These are phyloP conservation scores for Clonostachys byssicola DNA, from an alignment of 2,329 filamentous ascomycete genomes.

Conservation along the genomic window DNA sequence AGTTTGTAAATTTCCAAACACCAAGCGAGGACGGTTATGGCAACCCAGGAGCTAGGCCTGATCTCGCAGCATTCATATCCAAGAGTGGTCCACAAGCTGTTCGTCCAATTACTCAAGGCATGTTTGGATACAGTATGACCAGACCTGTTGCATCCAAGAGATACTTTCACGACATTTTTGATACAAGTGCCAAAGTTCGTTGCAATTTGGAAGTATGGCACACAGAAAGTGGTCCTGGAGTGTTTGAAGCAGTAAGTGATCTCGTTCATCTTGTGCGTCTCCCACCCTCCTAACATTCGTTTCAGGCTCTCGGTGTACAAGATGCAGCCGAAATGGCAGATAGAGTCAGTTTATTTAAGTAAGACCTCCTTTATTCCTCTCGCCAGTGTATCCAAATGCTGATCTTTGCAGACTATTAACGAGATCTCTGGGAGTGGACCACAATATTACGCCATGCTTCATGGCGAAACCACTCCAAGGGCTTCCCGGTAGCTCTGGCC, in stretches of 20 bases:
- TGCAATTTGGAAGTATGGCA: slow-evolving; percentile 80
- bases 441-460: slow-evolving; percentile 72
- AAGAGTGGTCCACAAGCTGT: slow-evolving; percentile 60
- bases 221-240: slow-evolving; percentile 73
- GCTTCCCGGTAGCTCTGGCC: slow-evolving; percentile 69
- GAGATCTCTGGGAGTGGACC: slow-evolving; percentile 65
- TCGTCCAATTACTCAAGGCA: slow-evolving; percentile 70
- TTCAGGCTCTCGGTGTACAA: no score
- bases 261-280: slow-evolving; percentile 53
- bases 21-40: slow-evolving; percentile 20
- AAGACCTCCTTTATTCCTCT: slow-evolving; percentile 8
- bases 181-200: slow-evolving; percentile 64
- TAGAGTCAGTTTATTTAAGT: slow-evolving; percentile 69
- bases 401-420: slow-evolving; percentile 27
- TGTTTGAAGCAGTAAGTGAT: slow-evolving; percentile 7
- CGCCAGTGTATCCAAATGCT: slow-evolving; percentile 19
- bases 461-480: slow-evolving; percentile 75
- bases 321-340: slow-evolving; percentile 49
- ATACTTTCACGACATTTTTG: slow-evolving; percentile 78
- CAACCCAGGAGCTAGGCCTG: slow-evolving; percentile 38
- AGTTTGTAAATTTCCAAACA: slow-evolving; percentile 51
- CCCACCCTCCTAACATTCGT: not conserved
- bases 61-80: slow-evolving; percentile 63
- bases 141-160: slow-evolving; percentile 74
- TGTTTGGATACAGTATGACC: slow-evolving; percentile 81